These are phyloP conservation scores for Paraconiothyrium brasiliense DNA, from an alignment of 2,329 filamentous ascomycete genomes.

Conservation along the genomic window DNA sequence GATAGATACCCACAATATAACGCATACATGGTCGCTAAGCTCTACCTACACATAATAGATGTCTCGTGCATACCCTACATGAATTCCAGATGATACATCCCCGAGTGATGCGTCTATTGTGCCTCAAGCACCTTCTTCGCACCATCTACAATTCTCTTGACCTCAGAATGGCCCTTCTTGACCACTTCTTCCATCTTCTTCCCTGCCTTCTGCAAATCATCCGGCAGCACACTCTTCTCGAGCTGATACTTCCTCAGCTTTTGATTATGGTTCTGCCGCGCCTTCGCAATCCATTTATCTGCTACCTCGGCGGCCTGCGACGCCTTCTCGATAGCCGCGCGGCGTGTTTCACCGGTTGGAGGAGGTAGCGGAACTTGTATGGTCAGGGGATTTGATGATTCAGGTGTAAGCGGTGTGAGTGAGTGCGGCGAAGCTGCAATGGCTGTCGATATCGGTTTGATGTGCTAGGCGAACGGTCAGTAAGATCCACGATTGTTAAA, in stretches of 20 bases:
- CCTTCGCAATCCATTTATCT: constrained; percentile 53
- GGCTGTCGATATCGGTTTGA: constrained; percentile 64
- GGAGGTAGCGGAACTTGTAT: constrained; percentile 66
- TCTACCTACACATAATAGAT: not conserved
- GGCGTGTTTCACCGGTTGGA: constrained; percentile 65
- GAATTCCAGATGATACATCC: not conserved
- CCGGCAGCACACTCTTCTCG: constrained; percentile 55
- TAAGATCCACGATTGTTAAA: not conserved
- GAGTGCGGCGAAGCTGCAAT: constrained; percentile 62
- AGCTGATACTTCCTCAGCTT: constrained; percentile 56
- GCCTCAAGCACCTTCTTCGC: constrained; percentile 58
- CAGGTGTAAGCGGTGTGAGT: constrained; percentile 60
- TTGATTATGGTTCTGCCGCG: constrained; percentile 60
- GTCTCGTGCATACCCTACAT: not conserved
- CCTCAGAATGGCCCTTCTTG: constrained; percentile 58
- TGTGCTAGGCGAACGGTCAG: constrained; percentile 52
- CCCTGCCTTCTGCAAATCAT: constrained; percentile 60
- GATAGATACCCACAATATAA: constrained; percentile 12
- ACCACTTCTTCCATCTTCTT: constrained; percentile 61
- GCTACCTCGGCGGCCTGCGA: constrained; percentile 55
- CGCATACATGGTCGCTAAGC: not conserved
- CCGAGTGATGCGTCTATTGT: constrained; percentile 26
- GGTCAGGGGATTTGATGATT: constrained; percentile 59
- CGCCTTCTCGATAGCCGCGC: constrained; percentile 51
- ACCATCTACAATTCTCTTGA: constrained; percentile 60